Evolutionary conservation across 2,329 filamentous ascomycete genomes (phyloP), one percentile per base, ranked within the genome.

Genomic region (Trichoderma hamatum): DNA sequence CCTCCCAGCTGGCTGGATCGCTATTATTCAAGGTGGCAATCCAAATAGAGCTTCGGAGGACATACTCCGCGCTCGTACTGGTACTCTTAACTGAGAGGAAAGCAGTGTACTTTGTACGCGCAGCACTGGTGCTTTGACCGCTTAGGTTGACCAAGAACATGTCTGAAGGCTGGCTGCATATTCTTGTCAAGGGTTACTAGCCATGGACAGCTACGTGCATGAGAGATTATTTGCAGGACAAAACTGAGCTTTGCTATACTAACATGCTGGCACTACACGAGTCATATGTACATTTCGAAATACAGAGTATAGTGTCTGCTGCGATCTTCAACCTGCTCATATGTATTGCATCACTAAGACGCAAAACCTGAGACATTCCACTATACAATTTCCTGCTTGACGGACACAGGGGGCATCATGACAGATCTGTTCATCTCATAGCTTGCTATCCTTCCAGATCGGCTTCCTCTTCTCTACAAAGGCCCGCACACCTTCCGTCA

Each of bases 401-500:
- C 21, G 24, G 32, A 43, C 5, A 49, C 19, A 43, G 11, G n/a
- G n/a, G 36, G 13, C 16, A n/a, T 24, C 16, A 34, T 34, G 39
- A 36, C 63, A 49, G 6, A 7, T 7, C 21, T 14, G 2, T 30
- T 24, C 14, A n/a, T 56, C 10, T 79, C 78, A 90, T 72, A 90
- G 74, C 77, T 89, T 89, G 75, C 87, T 89, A 69, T 88, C 82
- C 74, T 82, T 86, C 91, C 91, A 94, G 46, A 82, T 82, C 1
- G 91, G 87, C 79, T 86, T 85, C 75, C 90, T 84, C 84, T 89
- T 93, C 84, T 94, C 91, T 21, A 92, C 89, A 82, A 95, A 95
- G 70, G 91, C 92, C 79, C 78, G 82, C 24, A 94, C 82, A 0
- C 92, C 92, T 80, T 94, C 92, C 67, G 85, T 86, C 79, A 93